Conservation (phyloP, 495 filamentous ascomycete genomes). For the Symbiotaphrina buchneri region DNA sequence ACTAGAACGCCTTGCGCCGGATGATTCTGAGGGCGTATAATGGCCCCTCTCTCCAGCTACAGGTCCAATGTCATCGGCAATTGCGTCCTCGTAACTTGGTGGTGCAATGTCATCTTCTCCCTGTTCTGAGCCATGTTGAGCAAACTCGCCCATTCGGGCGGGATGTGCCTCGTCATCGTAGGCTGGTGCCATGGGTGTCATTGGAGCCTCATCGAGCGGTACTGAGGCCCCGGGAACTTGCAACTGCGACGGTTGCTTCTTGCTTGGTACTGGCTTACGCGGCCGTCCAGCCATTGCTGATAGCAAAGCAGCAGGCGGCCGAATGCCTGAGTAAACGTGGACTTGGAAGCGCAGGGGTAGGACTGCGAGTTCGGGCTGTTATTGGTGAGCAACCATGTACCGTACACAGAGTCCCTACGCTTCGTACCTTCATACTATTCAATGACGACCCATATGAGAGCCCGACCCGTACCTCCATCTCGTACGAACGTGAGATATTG, state of each 20-base stretch:
- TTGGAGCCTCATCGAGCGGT: neutral
- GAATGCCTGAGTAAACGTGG: slow-evolving; percentile 73
- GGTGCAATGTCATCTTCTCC: slow-evolving; percentile 3
- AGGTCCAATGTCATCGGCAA: slow-evolving; percentile 5
- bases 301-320: slow-evolving; percentile 55
- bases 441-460: slow-evolving; percentile 31
- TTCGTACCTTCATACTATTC: slow-evolving; percentile 27
- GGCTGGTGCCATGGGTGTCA: no score
- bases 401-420: neutral
- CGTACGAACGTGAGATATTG: slow-evolving; percentile 64
- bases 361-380: slow-evolving; percentile 41
- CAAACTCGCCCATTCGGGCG: no score
- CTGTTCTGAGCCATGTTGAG: no score
- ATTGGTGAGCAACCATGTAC: slow-evolving; percentile 6
- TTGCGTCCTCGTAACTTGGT: slow-evolving; percentile 7
- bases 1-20: no score
- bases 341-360: slow-evolving; percentile 60
- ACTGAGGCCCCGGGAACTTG: no score
- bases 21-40: no score
- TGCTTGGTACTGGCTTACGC: no score
- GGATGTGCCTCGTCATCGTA: no score
- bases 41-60: no score
- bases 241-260: no score
- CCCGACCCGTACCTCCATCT: slow-evolving; percentile 60
- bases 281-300: slow-evolving; percentile 40